These are phyloP conservation scores for Aspergillus tubingensis DNA, from an alignment of 2,329 filamentous ascomycete species.

Conservation along the genomic window DNA sequence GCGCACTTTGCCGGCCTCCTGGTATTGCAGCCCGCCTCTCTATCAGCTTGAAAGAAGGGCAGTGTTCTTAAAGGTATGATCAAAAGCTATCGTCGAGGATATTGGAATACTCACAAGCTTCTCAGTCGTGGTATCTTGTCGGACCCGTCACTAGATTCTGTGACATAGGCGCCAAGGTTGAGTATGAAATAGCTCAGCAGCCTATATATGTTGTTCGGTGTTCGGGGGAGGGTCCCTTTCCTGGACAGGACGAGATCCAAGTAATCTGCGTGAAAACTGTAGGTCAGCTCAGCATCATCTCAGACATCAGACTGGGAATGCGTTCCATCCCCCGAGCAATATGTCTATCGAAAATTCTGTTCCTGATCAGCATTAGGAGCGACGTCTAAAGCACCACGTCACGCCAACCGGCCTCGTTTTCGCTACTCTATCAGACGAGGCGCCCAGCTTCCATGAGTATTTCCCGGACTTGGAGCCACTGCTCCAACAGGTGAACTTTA, in stretches of 20 bases:
- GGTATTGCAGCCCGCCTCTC: conserved; percentile 53
- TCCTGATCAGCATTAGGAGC: too few relatives aligned
- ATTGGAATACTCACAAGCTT: not conserved
- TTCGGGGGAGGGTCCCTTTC: conserved; percentile 31
- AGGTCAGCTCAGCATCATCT: conserved; percentile 4
- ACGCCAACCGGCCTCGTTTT: conserved; percentile 58
- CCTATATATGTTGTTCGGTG: conserved; percentile 43
- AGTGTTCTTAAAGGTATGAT: conserved; percentile 50
- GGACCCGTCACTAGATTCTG: conserved; percentile 56
- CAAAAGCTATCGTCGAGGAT: rapidly evolving
- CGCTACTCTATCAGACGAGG: conserved; percentile 51
- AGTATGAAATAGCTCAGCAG: conserved; percentile 55
- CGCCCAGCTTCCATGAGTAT: conserved; percentile 55
- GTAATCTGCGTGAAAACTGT: conserved; percentile 41
- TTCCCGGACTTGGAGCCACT: conserved; percentile 55
- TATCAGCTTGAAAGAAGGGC: conserved; percentile 54
- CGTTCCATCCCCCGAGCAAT: not conserved
- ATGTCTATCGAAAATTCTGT: too few relatives aligned
- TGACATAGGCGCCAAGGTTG: conserved; percentile 42
- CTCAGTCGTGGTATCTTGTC: conserved; percentile 55
- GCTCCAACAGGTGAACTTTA: conserved; percentile 56
- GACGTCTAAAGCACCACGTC: conserved; percentile 43
- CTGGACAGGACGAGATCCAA: conserved; percentile 40
- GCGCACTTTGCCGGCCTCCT: conserved; percentile 54
- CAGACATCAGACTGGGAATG: too few relatives aligned